phyloP scores from a whole-genome alignment of 2,329 filamentous ascomycete species.

The Phialocephala sp. region DNA sequence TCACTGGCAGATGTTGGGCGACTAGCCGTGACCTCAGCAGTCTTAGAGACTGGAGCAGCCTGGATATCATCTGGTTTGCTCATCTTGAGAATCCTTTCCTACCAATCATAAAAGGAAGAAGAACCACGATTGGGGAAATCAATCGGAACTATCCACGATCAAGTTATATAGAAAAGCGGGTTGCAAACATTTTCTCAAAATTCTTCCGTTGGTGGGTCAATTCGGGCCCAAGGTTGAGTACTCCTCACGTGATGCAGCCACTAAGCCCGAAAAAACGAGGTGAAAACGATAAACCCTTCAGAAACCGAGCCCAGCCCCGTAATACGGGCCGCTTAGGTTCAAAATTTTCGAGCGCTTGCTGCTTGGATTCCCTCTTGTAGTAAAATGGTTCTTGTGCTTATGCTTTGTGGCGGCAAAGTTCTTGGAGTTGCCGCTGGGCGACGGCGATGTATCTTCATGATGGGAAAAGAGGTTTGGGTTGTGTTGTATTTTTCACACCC shows the following conservation, averaged over 20 bases:
- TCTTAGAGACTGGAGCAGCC: slow-evolving; percentile 19
- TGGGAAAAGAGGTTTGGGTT: not conserved
- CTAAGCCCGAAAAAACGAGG: slow-evolving; percentile 14
- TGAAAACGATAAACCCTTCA: slow-evolving; percentile 22
- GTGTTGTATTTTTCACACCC: not conserved
- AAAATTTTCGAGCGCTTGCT: slow-evolving; percentile 18
- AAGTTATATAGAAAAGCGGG: slow-evolving; percentile 15
- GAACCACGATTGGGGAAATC: not conserved
- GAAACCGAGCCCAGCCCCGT: slow-evolving; percentile 14
- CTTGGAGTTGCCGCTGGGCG: slow-evolving; percentile 6
- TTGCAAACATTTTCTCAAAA: slow-evolving; percentile 21
- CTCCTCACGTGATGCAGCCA: slow-evolving; percentile 17
- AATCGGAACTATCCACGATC: slow-evolving; percentile 8
- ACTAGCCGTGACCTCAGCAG: not conserved
- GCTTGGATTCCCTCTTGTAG: not conserved
- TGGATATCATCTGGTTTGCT: slow-evolving; percentile 24
- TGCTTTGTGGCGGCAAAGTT: not conserved
- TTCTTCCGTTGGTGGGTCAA: slow-evolving; percentile 23
- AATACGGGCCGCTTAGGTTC: slow-evolving; percentile 14
- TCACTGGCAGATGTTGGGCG: slow-evolving; percentile 16
- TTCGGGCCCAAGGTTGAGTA: not conserved
- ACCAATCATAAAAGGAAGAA: slow-evolving; percentile 11
- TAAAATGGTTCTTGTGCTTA: not conserved
- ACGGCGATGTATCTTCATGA: slow-evolving; percentile 13
- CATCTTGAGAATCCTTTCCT: slow-evolving; percentile 22